Evolutionary conservation across 2,329 filamentous ascomycete genomes (phyloP).

Genomic region (Aspergillus sp.): DNA sequence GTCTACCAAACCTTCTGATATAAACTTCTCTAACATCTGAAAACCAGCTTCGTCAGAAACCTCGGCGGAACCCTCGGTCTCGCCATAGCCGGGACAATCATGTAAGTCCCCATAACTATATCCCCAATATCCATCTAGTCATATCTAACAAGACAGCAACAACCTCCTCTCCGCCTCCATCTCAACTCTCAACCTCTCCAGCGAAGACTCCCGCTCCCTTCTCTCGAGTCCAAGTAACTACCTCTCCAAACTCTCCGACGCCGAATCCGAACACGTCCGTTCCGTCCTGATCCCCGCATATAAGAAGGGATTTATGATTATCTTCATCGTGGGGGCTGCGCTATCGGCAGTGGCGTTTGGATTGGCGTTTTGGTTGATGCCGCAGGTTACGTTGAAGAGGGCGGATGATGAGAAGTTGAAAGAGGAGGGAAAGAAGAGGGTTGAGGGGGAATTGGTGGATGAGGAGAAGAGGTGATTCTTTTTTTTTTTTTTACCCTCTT

Average conservation of each 20-base stretch:
- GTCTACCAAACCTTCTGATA: neutral
- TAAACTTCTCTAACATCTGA: conserved; percentile 4
- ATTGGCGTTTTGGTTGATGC: conserved; percentile 31
- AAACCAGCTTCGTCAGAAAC: conserved; percentile 35
- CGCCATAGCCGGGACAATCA: conserved; percentile 36
- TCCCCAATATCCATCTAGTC: neutral
- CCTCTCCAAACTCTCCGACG: conserved; percentile 19
- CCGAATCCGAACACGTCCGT: conserved; percentile 20
- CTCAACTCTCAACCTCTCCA: conserved; percentile 17
- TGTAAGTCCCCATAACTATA: too few species aligned
- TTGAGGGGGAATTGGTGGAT: conserved; percentile 9
- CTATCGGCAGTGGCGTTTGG: conserved; percentile 32
- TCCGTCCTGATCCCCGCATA: conserved; percentile 31
- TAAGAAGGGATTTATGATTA: conserved; percentile 33
- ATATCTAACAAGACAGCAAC: conserved; percentile 16
- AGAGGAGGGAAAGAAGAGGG: conserved; percentile 20
- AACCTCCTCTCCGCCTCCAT: conserved; percentile 23
- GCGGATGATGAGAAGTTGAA: conserved; percentile 26
- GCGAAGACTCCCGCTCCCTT: conserved; percentile 17
- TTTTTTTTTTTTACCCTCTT: too few species aligned
- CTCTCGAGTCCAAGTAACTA: conserved; percentile 26
- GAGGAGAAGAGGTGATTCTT: conserved; percentile 8
- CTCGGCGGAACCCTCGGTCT: conserved; percentile 38
- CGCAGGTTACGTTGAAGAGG: conserved; percentile 27
- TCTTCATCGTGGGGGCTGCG: conserved; percentile 35